Percentiles rank a stretch among this genome's conserved stretches.
These are phyloP conservation scores for Yamadazyma aaseri DNA, from an alignment of 1,139 yeast genomes.

Conservation along the genomic window DNA sequence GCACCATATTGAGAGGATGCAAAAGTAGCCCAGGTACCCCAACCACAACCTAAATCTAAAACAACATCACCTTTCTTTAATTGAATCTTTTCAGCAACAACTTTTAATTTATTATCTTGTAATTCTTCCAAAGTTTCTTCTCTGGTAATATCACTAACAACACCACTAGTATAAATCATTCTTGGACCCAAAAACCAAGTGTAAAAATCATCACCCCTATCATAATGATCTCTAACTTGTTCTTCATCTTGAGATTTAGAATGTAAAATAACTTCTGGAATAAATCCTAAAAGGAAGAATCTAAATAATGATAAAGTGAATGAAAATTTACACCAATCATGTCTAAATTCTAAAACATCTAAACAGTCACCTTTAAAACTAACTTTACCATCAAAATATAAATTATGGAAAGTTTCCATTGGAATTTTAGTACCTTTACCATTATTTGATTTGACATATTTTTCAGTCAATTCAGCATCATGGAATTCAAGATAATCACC, in stretches of 20 bases:
- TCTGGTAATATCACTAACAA: constrained; percentile 65
- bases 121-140: constrained; percentile 83
- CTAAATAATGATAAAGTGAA: constrained; percentile 78
- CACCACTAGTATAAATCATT: constrained; percentile 90
- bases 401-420: constrained; percentile 89
- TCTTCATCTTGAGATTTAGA: constrained; percentile 94
- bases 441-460: constrained; percentile 54
- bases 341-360: constrained; percentile 81
- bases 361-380: constrained; percentile 85
- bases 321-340: constrained; percentile 85
- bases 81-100: constrained; percentile 85
- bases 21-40: constrained; percentile 91
- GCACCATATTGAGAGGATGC: constrained; percentile 87
- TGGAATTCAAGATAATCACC: constrained; percentile 82
- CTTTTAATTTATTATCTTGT: constrained; percentile 86
- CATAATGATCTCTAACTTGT: constrained; percentile 94
- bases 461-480: constrained; percentile 66
- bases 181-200: constrained; percentile 93
- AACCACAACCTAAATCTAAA: constrained; percentile 90
- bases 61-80: constrained; percentile 69
- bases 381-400: constrained; percentile 81
- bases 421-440: constrained; percentile 79
- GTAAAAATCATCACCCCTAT: constrained; percentile 95
- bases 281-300: constrained; percentile 83
- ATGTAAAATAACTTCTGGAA: constrained; percentile 91